These are phyloP conservation scores for Botrytis galanthina DNA, from an alignment of 2,329 filamentous ascomycete genomes.

Conservation along the genomic window DNA sequence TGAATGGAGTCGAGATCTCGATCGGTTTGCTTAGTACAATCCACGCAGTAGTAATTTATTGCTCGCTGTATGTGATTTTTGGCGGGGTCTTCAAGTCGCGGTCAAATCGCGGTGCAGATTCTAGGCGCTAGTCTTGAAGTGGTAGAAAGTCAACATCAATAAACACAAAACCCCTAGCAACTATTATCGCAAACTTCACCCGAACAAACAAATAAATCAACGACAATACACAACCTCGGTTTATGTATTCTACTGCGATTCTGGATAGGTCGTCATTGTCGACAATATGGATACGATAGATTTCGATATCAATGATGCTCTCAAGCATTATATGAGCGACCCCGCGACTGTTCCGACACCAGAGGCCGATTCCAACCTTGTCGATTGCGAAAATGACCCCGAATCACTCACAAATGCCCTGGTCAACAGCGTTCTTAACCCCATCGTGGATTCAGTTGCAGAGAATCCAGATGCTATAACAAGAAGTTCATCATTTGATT, in stretches of 20 bases:
- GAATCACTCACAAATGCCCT: constrained; percentile 71
- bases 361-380: constrained; percentile 77
- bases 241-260: constrained; percentile 17
- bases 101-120: constrained; percentile 15
- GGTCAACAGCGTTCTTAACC: constrained; percentile 83
- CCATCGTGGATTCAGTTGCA: constrained; percentile 87
- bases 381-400: constrained; percentile 90
- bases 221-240: constrained; percentile 6
- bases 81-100: constrained; percentile 18
- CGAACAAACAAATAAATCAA: constrained; percentile 3
- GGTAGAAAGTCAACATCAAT: constrained; percentile 22
- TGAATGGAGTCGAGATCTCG: not conserved
- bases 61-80: constrained; percentile 2
- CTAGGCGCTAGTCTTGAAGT: not conserved
- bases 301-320: constrained; percentile 95
- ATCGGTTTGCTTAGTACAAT: not conserved
- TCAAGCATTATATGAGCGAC: constrained; percentile 96
- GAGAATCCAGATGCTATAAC: constrained; percentile 88
- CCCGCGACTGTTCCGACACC: constrained; percentile 78
- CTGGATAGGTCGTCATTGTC: constrained; percentile 9
- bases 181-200: constrained; percentile 14
- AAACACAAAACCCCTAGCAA: constrained; percentile 19
- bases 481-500: constrained; percentile 79
- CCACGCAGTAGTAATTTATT: not conserved
- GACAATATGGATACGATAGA: constrained; percentile 66